phyloP scores from a whole-genome alignment of 345 rosid genomes.

The Ceriops zippeliana region DNA sequence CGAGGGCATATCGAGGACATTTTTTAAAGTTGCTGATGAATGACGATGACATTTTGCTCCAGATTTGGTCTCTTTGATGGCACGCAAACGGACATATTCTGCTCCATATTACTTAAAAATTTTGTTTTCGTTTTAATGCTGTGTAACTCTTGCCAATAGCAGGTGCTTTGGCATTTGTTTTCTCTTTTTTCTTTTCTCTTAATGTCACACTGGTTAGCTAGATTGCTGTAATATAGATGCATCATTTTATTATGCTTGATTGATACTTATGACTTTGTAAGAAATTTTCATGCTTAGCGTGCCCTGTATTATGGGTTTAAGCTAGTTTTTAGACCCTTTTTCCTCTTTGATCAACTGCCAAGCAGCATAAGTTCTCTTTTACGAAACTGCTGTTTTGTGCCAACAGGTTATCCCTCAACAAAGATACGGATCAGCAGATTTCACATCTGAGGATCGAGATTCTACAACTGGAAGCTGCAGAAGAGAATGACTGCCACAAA shows the following conservation, averaged over 20 bases:
- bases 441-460: slow-evolving; percentile 3
- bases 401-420: background rate
- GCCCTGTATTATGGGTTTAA: background rate
- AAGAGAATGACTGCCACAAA: slow-evolving; percentile 56
- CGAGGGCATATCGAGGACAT: too few relatives aligned
- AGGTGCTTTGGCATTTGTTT: background rate
- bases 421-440: background rate
- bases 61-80: background rate
- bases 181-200: too few relatives aligned
- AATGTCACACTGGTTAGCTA: too few relatives aligned
- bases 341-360: background rate
- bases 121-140: background rate
- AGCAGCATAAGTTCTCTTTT: background rate
- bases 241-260: background rate
- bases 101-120: background rate
- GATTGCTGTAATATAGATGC: background rate
- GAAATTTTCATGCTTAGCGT: background rate
- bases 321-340: background rate
- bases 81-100: background rate
- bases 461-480: slow-evolving; percentile 16
- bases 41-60: too few relatives aligned
- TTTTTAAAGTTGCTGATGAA: too few relatives aligned
- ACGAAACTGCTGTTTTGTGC: background rate
- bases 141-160: background rate
- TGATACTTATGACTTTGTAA: background rate